These are phyloP conservation scores for Geoglossum cookeanum DNA, from an alignment of 2,329 filamentous ascomycete species.

Conservation along the genomic window DNA sequence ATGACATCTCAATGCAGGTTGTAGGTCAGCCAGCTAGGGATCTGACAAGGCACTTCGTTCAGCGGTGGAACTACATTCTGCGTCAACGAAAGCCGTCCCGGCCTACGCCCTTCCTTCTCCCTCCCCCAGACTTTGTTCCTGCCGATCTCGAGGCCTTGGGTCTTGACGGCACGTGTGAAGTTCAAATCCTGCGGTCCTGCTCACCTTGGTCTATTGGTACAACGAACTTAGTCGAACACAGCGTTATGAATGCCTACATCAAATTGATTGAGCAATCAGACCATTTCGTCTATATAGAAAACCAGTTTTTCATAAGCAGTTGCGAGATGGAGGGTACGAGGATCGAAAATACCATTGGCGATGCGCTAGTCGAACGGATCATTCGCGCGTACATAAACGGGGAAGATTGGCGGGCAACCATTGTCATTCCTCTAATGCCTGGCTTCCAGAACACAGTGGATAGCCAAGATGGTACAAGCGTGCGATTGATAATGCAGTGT, in stretches of 20 bases:
- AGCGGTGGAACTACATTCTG: slow-evolving; percentile 93
- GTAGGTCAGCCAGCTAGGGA: slow-evolving; percentile 91
- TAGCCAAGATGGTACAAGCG: slow-evolving; percentile 80
- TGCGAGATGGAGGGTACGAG: slow-evolving; percentile 72
- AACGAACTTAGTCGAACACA: slow-evolving; percentile 65
- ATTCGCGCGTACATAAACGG: slow-evolving; percentile 64
- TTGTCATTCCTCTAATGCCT: slow-evolving; percentile 91
- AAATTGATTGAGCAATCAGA: slow-evolving; percentile 91
- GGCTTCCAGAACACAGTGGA: slow-evolving; percentile 96
- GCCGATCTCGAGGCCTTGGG: slow-evolving; percentile 76
- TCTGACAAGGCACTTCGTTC: slow-evolving; percentile 86
- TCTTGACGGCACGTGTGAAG: slow-evolving; percentile 82
- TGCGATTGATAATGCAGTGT: slow-evolving; percentile 89
- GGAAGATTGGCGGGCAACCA: slow-evolving; percentile 77
- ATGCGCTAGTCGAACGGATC: slow-evolving; percentile 83
- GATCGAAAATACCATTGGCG: slow-evolving; percentile 84
- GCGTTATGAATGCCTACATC: slow-evolving; percentile 88
- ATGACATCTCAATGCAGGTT: slow-evolving; percentile 94
- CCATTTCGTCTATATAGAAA: slow-evolving; percentile 96
- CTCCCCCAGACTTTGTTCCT: slow-evolving; percentile 75
- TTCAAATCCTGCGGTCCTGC: slow-evolving; percentile 85
- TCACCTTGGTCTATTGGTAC: slow-evolving; percentile 84
- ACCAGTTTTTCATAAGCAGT: slow-evolving; percentile 94
- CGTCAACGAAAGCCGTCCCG: slow-evolving; percentile 83
- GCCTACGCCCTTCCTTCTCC: slow-evolving; percentile 81